These are phyloP conservation scores for Ogataea pini DNA, from an alignment of 805 yeast genomes.

Conservation along the genomic window DNA sequence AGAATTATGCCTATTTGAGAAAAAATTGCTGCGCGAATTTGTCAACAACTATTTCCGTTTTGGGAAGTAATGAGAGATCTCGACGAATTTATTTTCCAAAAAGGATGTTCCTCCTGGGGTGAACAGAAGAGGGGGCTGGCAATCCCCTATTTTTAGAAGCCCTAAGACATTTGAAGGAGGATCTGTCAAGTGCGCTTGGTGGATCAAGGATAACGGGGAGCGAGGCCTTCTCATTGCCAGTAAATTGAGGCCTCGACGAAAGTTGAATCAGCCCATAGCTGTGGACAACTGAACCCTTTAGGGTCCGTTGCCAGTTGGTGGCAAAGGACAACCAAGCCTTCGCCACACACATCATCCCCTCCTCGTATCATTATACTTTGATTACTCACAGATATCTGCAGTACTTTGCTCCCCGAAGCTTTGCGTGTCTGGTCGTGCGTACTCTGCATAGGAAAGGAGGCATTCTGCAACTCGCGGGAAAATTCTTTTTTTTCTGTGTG, in stretches of 20 bases:
- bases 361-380: background rate
- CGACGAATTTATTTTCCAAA: background rate
- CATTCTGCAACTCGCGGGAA: conserved; percentile 1
- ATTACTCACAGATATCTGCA: conserved; percentile 6
- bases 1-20: background rate
- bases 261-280: too few relatives aligned
- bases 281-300: too few relatives aligned
- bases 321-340: too few relatives aligned
- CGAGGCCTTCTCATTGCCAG: too few relatives aligned
- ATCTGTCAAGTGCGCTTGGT: background rate
- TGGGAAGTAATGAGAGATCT: conserved; percentile 6
- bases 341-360: too few relatives aligned
- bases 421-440: conserved; percentile 7
- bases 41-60: background rate
- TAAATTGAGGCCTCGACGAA: too few relatives aligned
- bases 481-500: conserved; percentile 1
- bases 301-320: too few relatives aligned
- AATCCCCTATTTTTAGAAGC: background rate
- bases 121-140: background rate
- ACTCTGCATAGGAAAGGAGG: conserved; percentile 4
- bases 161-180: background rate
- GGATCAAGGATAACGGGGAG: too few relatives aligned
- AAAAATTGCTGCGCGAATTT: background rate
- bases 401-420: conserved; percentile 2
- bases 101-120: background rate